phyloP scores from a whole-genome alignment of 73 alveolate genomes.

The Vitrella brassicaformis region DNA sequence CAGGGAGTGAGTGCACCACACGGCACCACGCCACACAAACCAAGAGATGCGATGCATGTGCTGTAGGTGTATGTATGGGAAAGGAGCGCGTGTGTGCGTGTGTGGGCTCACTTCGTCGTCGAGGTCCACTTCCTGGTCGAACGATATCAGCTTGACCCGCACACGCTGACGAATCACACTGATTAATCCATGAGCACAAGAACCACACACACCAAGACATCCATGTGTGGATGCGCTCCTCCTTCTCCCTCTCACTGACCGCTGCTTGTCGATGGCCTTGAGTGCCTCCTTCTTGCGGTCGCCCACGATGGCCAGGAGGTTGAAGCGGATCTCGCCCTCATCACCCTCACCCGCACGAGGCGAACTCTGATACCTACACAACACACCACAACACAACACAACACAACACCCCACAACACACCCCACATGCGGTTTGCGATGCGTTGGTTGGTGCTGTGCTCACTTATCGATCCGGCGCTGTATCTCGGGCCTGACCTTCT shows the following conservation, averaged over 20 bases:
- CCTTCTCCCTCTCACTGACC: not conserved
- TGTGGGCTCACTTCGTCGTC: not conserved
- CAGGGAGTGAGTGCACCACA: not conserved
- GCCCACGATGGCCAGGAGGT: not conserved
- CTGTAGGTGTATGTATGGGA: not conserved
- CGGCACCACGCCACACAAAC: too few relatives aligned
- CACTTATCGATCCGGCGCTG: not conserved
- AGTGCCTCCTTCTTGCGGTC: not conserved
- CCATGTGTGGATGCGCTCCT: too few relatives aligned
- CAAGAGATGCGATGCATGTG: too few relatives aligned
- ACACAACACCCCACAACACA: too few relatives aligned
- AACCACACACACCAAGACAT: too few relatives aligned
- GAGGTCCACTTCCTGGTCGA: not conserved
- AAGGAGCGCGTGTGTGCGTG: not conserved
- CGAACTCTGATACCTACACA: too few relatives aligned
- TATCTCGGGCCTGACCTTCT: not conserved
- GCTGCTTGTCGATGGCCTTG: not conserved
- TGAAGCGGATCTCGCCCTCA: not conserved
- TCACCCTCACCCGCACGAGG: too few relatives aligned
- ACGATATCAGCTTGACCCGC: not conserved
- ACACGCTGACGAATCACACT: not conserved
- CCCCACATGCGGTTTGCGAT: too few relatives aligned
- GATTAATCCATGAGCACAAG: too few relatives aligned
- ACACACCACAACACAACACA: too few relatives aligned
- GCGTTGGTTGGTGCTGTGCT: too few relatives aligned